Evolutionary conservation across 306 rosid genomes (phyloP), one percentile per base, ranked within the genome.

Genomic region (Albizia julibrissin): DNA sequence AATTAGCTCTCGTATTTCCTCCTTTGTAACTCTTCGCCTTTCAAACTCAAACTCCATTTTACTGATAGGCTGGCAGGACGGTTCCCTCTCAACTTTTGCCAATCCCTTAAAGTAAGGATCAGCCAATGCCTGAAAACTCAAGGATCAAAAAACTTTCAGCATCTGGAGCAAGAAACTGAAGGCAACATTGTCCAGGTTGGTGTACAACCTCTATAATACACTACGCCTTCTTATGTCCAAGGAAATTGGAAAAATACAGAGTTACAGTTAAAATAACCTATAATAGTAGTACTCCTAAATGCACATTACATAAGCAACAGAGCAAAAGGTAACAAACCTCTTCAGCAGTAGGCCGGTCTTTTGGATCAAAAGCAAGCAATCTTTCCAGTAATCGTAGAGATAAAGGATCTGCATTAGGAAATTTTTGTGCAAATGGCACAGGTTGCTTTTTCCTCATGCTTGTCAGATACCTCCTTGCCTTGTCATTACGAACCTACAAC

Each of bases 41-140:
- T 95, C 99, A 77, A 95, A 95, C 84, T 95, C 99, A 82, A 95
- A 95, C 85, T 95, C 99, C 95, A 95, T 91, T 89, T 95, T 95
- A 3, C 94, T 88, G 77, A 95, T 93, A 67, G 97, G 98, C 66
- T 89, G 99, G 95, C 99, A 95, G 11, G 97, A 95, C 15, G 98
- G 99, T 84, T 95, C 99, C 82, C 98, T 88, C 89, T 93, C 99
- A 75, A 93, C 89, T 82, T 87, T 95, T 3, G 98, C 87, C 76
- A 95, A 87, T 64, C 97, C 98, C 89, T 83, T 89, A 81, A 95
- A 95, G 87, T 95, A 95, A 79, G 97, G 98, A 88, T 95, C 98
- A 27, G 95, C 91, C 58, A 95, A 79, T 44, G 99, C 98, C 99
- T 95, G 86, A 76, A 73, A 73, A 82, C 61, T 49, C 58, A 74